Conservation (phyloP, 345 rosid genomes). For the Rubroshorea leprosula region DNA sequence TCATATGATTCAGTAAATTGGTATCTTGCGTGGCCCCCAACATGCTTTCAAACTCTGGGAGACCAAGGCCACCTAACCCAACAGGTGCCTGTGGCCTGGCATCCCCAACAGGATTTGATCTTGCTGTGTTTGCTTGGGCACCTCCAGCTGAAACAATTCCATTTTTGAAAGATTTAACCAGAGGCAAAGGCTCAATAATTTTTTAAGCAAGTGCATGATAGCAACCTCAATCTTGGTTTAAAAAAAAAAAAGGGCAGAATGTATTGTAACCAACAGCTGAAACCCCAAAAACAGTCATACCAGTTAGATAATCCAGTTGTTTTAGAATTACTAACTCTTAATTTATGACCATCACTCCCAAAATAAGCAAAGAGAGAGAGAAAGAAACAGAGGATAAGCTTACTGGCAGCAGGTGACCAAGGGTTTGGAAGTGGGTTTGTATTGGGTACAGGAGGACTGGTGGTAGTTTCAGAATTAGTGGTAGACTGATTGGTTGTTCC, state of each 20-base stretch:
- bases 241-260: no score
- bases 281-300: no score
- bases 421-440: conserved; percentile 73
- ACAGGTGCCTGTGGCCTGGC: conserved; percentile 47
- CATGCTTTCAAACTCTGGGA: conserved; percentile 45
- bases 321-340: no score
- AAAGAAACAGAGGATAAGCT: conserved; percentile 17
- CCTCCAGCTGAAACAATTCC: no score
- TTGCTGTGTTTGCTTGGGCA: conserved; percentile 40
- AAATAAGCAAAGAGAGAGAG: no score
- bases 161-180: no score
- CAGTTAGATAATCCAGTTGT: no score
- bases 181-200: no score
- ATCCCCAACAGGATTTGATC: conserved; percentile 40
- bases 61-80: conserved; percentile 53
- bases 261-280: no score
- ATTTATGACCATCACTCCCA: no score
- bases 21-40: conserved; percentile 41
- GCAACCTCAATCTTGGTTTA: no score
- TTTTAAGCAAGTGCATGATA: no score
- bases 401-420: conserved; percentile 46
- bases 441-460: conserved; percentile 57
- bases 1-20: conserved; percentile 37
- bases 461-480: conserved; percentile 31
- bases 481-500: conserved; percentile 34